Evolutionary conservation across 345 rosid species (phyloP), one percentile per base, ranked within the genome.

Genomic region (Trapa bicornis): DNA sequence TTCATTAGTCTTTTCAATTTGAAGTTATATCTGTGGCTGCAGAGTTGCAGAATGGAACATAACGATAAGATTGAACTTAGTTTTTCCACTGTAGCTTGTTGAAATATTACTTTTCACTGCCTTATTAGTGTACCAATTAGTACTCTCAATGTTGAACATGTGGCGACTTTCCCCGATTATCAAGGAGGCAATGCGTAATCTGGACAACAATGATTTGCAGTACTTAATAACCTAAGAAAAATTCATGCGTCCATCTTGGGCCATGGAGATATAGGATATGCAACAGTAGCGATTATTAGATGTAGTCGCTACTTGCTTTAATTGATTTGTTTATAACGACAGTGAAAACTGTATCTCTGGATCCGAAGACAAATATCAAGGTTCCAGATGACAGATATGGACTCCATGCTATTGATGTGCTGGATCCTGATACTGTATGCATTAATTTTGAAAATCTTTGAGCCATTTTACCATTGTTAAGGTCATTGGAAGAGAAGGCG

Each of bases 341-440:
- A 93, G 99, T 97, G 68, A 82, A 68, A 74, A 76, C 97, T 16
- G 74, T 84, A 50, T 79, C 97, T 68, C 79, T 93, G 6, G 94
- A 90, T 74, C 76, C 80, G n/a, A 82, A 83, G n/a, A 75, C 94
- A 36, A 79, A 69, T 57, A 77, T 93, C 76, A 75, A 72, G 66
- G 97, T 93, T 73, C 99, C 99, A 2, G 90, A 90, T 73, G 99
- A 87, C 13, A 86, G 99, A 87, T 76, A 80, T 78, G 99, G 99
- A 12, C 75, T 93, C 13, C 71, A 77, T 71, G 97, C 99, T 29
- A 87, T 93, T 67, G 99, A 93, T 77, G 78, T 83, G 48, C 75
- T 93, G 83, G 98, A 93, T 80, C 98, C 98, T 7, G 96, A 93
- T 78, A n/a, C 90, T 92, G 98, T 93, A 88, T 6, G 48, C 35